Percentiles rank a stretch among this genome's conserved stretches.
phyloP scores from a whole-genome alignment of 2,329 filamentous ascomycete genomes.

The Neofusicoccum laricinum region DNA sequence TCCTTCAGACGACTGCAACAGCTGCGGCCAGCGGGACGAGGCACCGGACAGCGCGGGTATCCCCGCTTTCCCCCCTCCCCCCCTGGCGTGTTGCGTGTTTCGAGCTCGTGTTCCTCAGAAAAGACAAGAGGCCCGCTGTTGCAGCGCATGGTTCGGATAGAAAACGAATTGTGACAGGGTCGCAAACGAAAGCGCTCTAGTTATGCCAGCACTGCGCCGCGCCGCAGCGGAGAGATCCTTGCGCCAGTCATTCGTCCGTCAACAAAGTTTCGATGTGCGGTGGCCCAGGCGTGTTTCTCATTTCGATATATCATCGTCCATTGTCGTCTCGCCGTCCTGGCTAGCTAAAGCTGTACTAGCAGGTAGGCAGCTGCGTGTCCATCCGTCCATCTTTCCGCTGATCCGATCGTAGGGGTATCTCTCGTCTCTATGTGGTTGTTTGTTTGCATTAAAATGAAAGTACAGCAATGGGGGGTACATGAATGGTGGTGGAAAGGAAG shows the following conservation, averaged over 20 bases:
- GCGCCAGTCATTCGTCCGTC: not conserved
- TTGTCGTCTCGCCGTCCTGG: not conserved
- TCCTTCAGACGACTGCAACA: too few relatives aligned
- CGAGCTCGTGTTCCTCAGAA: too few relatives aligned
- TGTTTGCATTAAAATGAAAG: not conserved
- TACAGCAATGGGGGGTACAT: not conserved
- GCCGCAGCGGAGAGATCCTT: not conserved
- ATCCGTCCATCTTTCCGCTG: not conserved
- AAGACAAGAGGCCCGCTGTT: too few relatives aligned
- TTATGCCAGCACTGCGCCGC: too few relatives aligned
- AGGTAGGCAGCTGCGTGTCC: not conserved
- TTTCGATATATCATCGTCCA: not conserved
- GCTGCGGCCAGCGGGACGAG: too few relatives aligned
- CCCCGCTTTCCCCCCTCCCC: too few relatives aligned
- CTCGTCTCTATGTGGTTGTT: not conserved
- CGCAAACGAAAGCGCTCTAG: too few relatives aligned
- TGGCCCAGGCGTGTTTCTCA: not conserved
- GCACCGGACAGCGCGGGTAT: too few relatives aligned
- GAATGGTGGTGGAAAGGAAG: not conserved
- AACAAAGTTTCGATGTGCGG: slow-evolving; percentile 2
- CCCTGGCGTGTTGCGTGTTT: too few relatives aligned
- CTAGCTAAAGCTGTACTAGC: not conserved
- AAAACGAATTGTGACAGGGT: too few relatives aligned
- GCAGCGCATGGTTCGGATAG: too few relatives aligned
- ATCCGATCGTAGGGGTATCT: not conserved